Evolutionary conservation across 257 asterid species (phyloP).

Genomic region (Jacaranda copaia): DNA sequence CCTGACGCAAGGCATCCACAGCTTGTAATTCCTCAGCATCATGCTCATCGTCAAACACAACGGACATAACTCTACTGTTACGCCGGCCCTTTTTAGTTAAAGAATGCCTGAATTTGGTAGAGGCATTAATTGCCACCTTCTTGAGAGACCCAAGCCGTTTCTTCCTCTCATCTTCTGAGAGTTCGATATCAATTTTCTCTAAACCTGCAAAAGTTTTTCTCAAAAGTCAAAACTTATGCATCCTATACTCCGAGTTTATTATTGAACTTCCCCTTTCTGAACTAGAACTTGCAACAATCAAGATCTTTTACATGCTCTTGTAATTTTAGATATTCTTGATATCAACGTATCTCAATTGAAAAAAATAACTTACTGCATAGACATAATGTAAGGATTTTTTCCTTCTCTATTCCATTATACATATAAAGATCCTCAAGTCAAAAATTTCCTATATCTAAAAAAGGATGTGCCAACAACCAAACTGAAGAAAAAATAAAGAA

Average conservation of each 20-base stretch:
- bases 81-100: conserved; percentile 58
- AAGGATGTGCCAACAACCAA: too few relatives aligned
- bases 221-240: background rate
- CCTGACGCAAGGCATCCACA: conserved; percentile 71
- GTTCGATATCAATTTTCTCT: conserved; percentile 55
- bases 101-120: conserved; percentile 62
- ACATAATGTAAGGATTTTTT: too few relatives aligned
- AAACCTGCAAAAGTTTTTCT: conserved; percentile 41
- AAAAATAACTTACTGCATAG: too few relatives aligned
- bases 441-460: too few relatives aligned
- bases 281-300: background rate
- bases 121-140: conserved; percentile 70
- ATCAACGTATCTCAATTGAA: background rate
- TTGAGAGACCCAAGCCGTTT: conserved; percentile 59
- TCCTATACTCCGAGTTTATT: too few relatives aligned
- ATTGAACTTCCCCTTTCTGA: background rate
- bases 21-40: conserved; percentile 67
- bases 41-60: conserved; percentile 59
- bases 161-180: conserved; percentile 61
- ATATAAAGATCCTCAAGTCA: too few relatives aligned
- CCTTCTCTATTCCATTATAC: too few relatives aligned
- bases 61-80: conserved; percentile 59
- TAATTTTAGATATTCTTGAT: background rate
- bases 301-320: background rate
- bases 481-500: too few relatives aligned